These are phyloP conservation scores for Aspergillus thermomutatus DNA, from an alignment of 2,329 filamentous ascomycete species.

Conservation along the genomic window DNA sequence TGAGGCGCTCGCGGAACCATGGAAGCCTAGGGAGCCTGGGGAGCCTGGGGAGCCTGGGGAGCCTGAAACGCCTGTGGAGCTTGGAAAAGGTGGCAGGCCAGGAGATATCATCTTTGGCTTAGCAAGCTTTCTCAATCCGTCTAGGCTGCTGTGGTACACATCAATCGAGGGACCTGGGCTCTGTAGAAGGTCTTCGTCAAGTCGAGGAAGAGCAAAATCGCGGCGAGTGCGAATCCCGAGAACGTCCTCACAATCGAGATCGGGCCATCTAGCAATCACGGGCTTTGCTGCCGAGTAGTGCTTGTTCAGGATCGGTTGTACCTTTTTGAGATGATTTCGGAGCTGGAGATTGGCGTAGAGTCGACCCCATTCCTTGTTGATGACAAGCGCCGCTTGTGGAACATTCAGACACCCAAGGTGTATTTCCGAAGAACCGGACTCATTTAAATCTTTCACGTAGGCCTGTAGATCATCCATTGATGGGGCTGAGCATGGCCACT, in stretches of 20 bases:
- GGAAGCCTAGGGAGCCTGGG: no score
- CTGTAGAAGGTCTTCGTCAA: slow-evolving; percentile 7
- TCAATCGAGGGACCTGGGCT: background rate
- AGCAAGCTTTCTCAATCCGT: background rate
- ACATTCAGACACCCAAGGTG: slow-evolving; percentile 3
- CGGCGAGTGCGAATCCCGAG: background rate
- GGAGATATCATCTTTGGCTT: background rate
- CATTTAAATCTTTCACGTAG: no score
- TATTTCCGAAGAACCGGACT: background rate
- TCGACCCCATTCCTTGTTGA: slow-evolving; percentile 49
- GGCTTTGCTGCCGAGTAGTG: slow-evolving; percentile 15
- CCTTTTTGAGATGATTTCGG: slow-evolving; percentile 40
- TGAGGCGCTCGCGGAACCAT: no score
- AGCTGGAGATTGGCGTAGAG: slow-evolving; percentile 50
- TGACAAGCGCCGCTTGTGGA: slow-evolving; percentile 32
- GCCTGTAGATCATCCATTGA: slow-evolving; percentile 24
- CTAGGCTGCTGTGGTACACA: background rate
- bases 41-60: no score
- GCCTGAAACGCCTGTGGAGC: no score
- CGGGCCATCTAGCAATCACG: no score
- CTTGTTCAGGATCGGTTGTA: slow-evolving; percentile 42
- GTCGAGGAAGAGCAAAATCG: background rate
- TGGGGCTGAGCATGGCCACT: slow-evolving; percentile 46
- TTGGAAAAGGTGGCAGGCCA: no score
- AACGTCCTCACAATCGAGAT: background rate